phyloP scores from a whole-genome alignment of 441 rosid genomes.

The Mallotus repandus region DNA sequence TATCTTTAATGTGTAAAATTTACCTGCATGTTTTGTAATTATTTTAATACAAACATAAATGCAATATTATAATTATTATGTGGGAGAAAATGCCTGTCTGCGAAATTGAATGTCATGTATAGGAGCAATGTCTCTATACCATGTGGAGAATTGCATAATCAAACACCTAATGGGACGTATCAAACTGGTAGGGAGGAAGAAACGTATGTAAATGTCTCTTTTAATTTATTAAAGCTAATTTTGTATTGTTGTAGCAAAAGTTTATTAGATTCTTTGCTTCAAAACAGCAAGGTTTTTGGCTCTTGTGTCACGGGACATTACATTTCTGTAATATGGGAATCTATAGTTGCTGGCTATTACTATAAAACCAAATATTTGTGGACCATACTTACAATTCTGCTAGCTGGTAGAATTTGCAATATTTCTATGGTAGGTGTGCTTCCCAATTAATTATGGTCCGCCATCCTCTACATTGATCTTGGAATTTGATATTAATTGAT shows the following conservation, averaged over 20 bases:
- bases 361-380: constrained; percentile 2
- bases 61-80: background rate
- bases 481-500: no score
- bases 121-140: background rate
- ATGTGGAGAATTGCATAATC: constrained; percentile 15
- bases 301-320: constrained; percentile 48
- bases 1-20: background rate
- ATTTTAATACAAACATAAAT: no score
- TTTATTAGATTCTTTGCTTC: constrained; percentile 33
- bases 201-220: constrained; percentile 3
- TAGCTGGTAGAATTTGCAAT: constrained; percentile 1
- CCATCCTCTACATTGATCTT: no score
- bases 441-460: background rate
- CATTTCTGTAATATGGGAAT: constrained; percentile 22
- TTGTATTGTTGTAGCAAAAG: constrained; percentile 14
- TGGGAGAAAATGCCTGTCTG: background rate
- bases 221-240: constrained; percentile 23
- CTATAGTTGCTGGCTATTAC: constrained; percentile 20
- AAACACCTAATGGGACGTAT: constrained; percentile 29
- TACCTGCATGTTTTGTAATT: background rate
- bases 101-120: background rate
- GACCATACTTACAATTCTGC: constrained; percentile 7
- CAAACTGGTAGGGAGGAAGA: background rate
- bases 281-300: constrained; percentile 35
- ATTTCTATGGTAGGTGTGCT: no score